Conservation (phyloP, 1,284 basidiomycete genomes). For the Ganoderma sinense region DNA sequence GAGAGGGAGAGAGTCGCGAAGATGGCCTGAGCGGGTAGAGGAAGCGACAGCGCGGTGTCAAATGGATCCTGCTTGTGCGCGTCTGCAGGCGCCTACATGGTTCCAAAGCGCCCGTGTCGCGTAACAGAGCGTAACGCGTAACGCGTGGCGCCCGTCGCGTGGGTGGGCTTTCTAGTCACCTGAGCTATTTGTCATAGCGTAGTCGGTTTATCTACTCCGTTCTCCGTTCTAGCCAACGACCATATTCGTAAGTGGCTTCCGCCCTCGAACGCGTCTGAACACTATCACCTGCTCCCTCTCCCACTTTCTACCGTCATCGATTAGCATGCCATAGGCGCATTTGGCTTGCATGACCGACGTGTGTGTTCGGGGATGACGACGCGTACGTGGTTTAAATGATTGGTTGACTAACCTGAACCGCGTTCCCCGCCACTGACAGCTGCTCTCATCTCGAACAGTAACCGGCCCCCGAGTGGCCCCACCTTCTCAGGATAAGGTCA, state of each 20-base stretch:
- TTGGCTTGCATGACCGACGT: neutral
- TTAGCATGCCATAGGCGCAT: neutral
- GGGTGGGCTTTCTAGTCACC: neutral
- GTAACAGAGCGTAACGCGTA: neutral
- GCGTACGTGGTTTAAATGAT: neutral
- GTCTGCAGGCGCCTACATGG: neutral
- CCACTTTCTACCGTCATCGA: neutral
- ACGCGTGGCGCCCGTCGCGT: neutral
- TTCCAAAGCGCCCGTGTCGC: neutral
- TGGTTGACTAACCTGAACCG: neutral
- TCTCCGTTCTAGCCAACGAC: neutral
- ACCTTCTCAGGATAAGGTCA: neutral
- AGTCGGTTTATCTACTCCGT: too few relatives aligned
- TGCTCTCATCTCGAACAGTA: neutral
- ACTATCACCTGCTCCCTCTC: neutral
- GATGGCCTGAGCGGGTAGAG: neutral
- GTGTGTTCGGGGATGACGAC: neutral
- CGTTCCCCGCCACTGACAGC: neutral
- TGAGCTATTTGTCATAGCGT: too few relatives aligned
- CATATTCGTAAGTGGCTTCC: neutral
- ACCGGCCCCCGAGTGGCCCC: neutral
- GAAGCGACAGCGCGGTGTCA: constrained; percentile 1
- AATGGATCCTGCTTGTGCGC: neutral
- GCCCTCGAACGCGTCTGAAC: neutral
- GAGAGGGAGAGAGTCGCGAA: neutral